Evolutionary conservation across 2,329 filamentous ascomycete genomes (phyloP), one percentile per base, ranked within the genome.

Genomic region (Clonostachys rhizophaga): DNA sequence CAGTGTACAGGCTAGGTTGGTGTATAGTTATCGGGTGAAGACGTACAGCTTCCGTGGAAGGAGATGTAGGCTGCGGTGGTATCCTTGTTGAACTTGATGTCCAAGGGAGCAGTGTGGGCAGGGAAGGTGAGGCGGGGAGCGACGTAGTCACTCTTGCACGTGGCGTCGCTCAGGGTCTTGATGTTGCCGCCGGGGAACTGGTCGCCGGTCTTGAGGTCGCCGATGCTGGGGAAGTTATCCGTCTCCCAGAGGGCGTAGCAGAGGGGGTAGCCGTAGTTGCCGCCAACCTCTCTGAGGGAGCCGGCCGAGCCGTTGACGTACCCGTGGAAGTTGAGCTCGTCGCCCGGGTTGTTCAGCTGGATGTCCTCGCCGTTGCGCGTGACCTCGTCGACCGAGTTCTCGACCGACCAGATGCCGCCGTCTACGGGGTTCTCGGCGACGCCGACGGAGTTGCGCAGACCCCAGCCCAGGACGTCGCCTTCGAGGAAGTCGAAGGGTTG

Each of bases 241-340:
- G 78, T 74, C 49, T 78, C 71, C 84, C 85, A 89, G 9, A 84
- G 70, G 1, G 85, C 71, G 55, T 82, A 86, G 67, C 87, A 90
- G 42, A 72, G 65, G 2, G 87, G 87, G 58, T 89, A 91, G 18
- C 86, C 87, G 57, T 84, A 86, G 62, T 89, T 88, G 4, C 62
- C 64, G 14, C 69, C 70, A n/a, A 9, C 35, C n/a, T 20, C 40
- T 17, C 20, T 33, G 7, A 17, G 47, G 66, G 61, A 17, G 60
- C 47, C 11, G 52, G 58, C 52, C 10, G 62, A 55, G 13, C 62
- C 56, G 50, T 63, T 62, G 42, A 87, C 67, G 48, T 74, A 76
- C 5, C 86, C 86, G 50, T 86, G 79, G 60, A 80, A 88, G 63
- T 90, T 89, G 61, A 91, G 65, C 63, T 90, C 84, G 58, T 90